Percentiles rank a stretch among this genome's conserved stretches.
Conservation (phyloP, 192 early-diverging fungal species). For the Haplosporangium gracile region DNA sequence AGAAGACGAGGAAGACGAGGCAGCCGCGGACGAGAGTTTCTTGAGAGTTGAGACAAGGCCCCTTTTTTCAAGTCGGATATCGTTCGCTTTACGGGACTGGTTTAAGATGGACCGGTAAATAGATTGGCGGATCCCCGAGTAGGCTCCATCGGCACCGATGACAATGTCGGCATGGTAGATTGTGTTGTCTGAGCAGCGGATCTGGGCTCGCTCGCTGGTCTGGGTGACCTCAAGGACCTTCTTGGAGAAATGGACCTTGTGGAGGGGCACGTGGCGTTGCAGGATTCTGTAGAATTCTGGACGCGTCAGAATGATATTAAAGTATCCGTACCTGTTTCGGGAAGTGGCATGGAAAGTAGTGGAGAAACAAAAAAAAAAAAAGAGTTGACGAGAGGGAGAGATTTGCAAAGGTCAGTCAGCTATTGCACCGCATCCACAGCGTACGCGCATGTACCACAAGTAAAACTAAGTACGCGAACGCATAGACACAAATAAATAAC, state of each 20-base stretch:
- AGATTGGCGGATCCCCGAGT: conserved; percentile 35
- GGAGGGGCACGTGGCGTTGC: conserved; percentile 9
- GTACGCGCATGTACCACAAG: background rate
- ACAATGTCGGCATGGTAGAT: conserved; percentile 45
- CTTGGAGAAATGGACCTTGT: conserved; percentile 34
- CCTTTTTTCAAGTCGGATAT: background rate
- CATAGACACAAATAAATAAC: background rate
- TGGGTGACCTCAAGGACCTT: conserved; percentile 31
- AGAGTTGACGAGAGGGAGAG: background rate
- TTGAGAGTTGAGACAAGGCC: background rate
- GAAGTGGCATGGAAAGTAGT: background rate
- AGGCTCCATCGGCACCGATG: conserved; percentile 54
- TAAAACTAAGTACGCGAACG: too few species aligned
- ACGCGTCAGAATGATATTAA: conserved; percentile 23
- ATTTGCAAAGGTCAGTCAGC: background rate
- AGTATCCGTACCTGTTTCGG: conserved; percentile 22
- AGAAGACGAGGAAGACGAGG: background rate
- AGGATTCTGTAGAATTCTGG: conserved; percentile 24
- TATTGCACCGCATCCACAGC: background rate
- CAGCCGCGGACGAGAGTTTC: background rate
- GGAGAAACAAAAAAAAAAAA: background rate
- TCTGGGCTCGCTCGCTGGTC: conserved; percentile 17
- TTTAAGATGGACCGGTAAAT: conserved; percentile 12
- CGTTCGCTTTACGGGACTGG: background rate
- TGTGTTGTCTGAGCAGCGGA: conserved; percentile 34